Evolutionary conservation across 2,329 filamentous ascomycete genomes (phyloP), one percentile per base, ranked within the genome.

Genomic region (Phaeosphaeria sp.): DNA sequence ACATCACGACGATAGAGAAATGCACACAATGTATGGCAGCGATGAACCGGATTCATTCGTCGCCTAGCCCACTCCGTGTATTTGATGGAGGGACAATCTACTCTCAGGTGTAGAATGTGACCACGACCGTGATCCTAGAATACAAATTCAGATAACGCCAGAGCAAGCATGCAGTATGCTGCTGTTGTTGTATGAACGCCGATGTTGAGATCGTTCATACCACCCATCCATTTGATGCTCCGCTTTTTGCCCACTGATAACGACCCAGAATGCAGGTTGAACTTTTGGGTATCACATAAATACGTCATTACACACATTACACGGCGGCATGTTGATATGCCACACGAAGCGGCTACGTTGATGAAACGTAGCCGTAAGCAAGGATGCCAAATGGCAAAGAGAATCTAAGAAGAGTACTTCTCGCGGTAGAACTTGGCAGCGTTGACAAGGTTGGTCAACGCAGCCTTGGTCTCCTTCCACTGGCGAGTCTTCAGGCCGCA

Each of bases 401-500:
- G 55, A 64, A 64, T 65, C 64, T 74, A 81, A 82, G 90, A 88
- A 79, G 87, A 78, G 83, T 96, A 90, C 87, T 97, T 93, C 81
- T 89, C 82, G 79, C 95, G 94, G 93, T 89, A 98, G 86, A 84
- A 90, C 88, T 97, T 97, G 85, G 95, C 94, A 58, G 95, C 95
- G 80, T 94, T 93, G 82, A 99, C 94, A 92, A 99, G 90, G 89
- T 97, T 97, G 84, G 84, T 84, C 77, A 99, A 84, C 58, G 94
- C 92, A 77, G 92, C 92, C 90, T 97, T 98, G 81, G 93, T 97
- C 89, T 99, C 94, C 81, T 90, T 88, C 94, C 95, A 98, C 85
- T 96, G 91, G 74, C 95, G 91, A 72, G 95, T 99, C 92, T 99
- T 99, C 60, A 99, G 89, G 85, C 95, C 95, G 78, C 95, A 99